A percentile compares a stretch with the other conserved stretches of the same genome.
phyloP scores from a whole-genome alignment of 495 filamentous ascomycete genomes.

The Penicillium pancosmium region DNA sequence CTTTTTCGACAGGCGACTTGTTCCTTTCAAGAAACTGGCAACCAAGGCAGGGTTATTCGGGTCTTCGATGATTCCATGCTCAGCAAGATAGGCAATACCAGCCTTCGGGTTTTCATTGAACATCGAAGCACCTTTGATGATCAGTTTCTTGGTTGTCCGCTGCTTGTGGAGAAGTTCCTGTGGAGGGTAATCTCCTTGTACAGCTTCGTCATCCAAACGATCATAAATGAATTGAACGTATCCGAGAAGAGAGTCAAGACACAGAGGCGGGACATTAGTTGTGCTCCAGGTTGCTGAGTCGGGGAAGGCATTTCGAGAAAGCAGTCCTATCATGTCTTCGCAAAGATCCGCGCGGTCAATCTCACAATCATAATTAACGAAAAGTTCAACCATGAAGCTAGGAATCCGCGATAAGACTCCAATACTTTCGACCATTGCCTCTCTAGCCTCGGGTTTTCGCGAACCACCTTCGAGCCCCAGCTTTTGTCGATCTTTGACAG shows the following conservation, averaged over 20 bases:
- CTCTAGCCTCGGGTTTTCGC: slow-evolving; percentile 88
- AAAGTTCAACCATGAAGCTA: slow-evolving; percentile 91
- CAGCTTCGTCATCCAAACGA: slow-evolving; percentile 71
- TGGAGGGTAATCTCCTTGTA: slow-evolving; percentile 68
- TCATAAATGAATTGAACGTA: slow-evolving; percentile 92
- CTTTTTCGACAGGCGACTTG: slow-evolving; percentile 85
- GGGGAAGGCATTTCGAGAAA: slow-evolving; percentile 92
- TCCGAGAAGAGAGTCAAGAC: slow-evolving; percentile 86
- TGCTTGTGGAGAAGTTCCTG: slow-evolving; percentile 64
- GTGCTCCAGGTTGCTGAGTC: slow-evolving; percentile 99
- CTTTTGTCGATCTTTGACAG: slow-evolving; percentile 90
- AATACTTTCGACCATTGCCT: slow-evolving; percentile 98
- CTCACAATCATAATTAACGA: slow-evolving; percentile 98
- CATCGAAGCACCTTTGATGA: slow-evolving; percentile 83
- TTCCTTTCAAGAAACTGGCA: slow-evolving; percentile 82
- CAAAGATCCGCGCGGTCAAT: slow-evolving; percentile 90
- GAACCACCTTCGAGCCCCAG: slow-evolving; percentile 91
- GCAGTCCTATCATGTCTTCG: slow-evolving; percentile 89
- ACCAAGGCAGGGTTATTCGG: slow-evolving; percentile 70
- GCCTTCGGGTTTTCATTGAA: slow-evolving; percentile 95
- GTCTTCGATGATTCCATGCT: slow-evolving; percentile 81
- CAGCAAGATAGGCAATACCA: slow-evolving; percentile 82
- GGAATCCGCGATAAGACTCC: slow-evolving; percentile 90
- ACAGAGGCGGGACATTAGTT: slow-evolving; percentile 94
- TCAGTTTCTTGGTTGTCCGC: slow-evolving; percentile 78